Evolutionary conservation across 805 yeast species (phyloP).

Genomic region (Metschnikowia dekortorum): DNA sequence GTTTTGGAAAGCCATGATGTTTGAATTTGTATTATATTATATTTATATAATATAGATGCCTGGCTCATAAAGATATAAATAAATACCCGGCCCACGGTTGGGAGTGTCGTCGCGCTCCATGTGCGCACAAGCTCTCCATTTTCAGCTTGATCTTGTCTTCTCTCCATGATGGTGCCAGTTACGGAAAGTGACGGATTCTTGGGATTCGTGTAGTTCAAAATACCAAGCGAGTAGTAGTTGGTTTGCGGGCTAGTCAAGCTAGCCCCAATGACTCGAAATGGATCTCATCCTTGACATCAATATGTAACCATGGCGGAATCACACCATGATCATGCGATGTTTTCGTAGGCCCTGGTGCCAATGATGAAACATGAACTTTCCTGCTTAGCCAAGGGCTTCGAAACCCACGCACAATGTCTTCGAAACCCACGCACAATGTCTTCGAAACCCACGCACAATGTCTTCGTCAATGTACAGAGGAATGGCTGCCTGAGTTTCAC

Average conservation of each 20-base stretch:
- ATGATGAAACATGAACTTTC: too few relatives aligned
- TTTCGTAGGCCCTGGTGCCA: conserved; percentile 28
- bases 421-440: too few relatives aligned
- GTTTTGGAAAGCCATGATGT: too few relatives aligned
- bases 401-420: too few relatives aligned
- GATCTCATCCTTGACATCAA: conserved; percentile 85
- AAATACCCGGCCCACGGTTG: too few relatives aligned
- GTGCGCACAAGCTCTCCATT: conserved; percentile 70
- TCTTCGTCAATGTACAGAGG: too few relatives aligned
- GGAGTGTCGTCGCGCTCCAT: conserved; percentile 53
- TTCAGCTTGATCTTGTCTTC: conserved; percentile 59
- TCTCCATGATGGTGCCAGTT: conserved; percentile 79
- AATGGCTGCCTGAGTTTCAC: too few relatives aligned
- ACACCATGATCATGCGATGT: conserved; percentile 78
- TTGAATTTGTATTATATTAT: too few relatives aligned
- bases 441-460: too few relatives aligned
- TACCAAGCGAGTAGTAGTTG: conserved; percentile 77
- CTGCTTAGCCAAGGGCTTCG: too few relatives aligned
- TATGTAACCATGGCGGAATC: conserved; percentile 74
- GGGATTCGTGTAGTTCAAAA: conserved; percentile 61
- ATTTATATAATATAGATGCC: too few relatives aligned
- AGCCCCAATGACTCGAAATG: conserved; percentile 84
- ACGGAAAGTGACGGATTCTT: conserved; percentile 49
- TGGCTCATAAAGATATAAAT: too few relatives aligned
- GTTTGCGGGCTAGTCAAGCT: conserved; percentile 65